Base-by-base conservation (phyloP, 2,329 filamentous ascomycete species). In the Chaetomium sp. region DNA sequence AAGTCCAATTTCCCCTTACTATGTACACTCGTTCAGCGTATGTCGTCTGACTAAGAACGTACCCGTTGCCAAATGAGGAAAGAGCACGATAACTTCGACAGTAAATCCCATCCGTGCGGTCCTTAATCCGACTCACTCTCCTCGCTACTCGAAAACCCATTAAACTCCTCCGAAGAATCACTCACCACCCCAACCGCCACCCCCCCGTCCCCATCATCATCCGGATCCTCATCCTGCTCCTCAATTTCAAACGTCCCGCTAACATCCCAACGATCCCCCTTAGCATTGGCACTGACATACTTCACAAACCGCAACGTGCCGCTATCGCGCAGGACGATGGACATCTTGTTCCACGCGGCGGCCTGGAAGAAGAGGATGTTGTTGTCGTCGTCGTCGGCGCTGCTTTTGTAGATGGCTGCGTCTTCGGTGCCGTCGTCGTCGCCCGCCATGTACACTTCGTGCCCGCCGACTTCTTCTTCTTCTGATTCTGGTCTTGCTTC, bases 241-340 rank as follows among this genome's bases (percentile, higher is more conserved):
- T 80, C 79, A 36, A 96, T 86, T 32, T 86, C 89, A 69, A 88
- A 89, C 37, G 84, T 84, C 0, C 85, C 94, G 47, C 84, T 86
- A 49, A 97, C 78, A 73, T 99, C 94, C 90, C 91, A 97, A 44
- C 94, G 80, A 72, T 97, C 94, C 0, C 94, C 94, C 67, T 82
- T 82, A 6, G 94, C 94, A 50, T 79, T 82, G 57, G 79, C 79
- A 71, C 88, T 95, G 27, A 99, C 87, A 70, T 97, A 99, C 76
- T 97, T 99, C 66, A 97, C 91, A 69, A 99, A 99, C 69, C 89
- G 86, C 67, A 99, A 77, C 11, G 88, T 87, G 11, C 89, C 91
- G 62, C 82, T 84, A 69, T 99, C 94, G 56, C 94, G 81, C 63
- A 97, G 75, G 36, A 97, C 94, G 62, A 99, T 83, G 61, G 87